Evolutionary conservation across 1,284 basidiomycete genomes (phyloP).

Genomic region (Afroboletus lepidellus): DNA sequence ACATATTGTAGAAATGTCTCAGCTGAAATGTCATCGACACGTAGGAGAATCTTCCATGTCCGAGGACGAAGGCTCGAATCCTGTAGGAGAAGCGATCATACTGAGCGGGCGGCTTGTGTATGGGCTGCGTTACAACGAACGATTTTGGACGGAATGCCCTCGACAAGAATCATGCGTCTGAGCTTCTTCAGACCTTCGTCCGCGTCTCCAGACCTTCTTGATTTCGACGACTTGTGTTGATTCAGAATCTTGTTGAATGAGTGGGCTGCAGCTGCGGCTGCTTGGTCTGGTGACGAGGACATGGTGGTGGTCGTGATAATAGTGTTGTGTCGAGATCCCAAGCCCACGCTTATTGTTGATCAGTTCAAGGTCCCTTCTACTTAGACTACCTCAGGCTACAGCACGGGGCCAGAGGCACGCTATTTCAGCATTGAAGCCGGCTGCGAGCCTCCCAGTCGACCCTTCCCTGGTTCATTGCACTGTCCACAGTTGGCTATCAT

Average conservation of each 20-base stretch:
- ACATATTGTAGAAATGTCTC: constrained; percentile 82
- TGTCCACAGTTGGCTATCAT: constrained; percentile 35
- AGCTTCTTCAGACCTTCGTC: constrained; percentile 82
- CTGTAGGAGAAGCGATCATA: constrained; percentile 38
- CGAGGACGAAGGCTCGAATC: constrained; percentile 74
- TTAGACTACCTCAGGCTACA: too few species aligned
- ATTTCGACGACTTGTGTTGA: constrained; percentile 64
- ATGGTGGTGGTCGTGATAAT: constrained; percentile 23
- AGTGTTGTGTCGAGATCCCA: constrained; percentile 7
- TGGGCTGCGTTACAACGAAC: constrained; percentile 37
- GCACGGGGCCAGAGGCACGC: constrained; percentile 20
- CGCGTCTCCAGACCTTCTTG: constrained; percentile 63
- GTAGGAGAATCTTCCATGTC: constrained; percentile 91
- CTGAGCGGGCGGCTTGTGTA: neutral
- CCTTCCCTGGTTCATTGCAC: neutral
- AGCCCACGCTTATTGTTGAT: neutral
- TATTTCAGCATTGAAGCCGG: constrained; percentile 8
- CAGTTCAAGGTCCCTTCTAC: neutral
- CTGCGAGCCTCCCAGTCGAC: neutral
- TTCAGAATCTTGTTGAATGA: constrained; percentile 77
- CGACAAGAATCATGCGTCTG: constrained; percentile 80
- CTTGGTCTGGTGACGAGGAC: constrained; percentile 24
- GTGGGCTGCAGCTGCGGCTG: constrained; percentile 51
- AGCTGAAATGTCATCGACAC: constrained; percentile 73
- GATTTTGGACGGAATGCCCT: constrained; percentile 76